Conservation (phyloP, 495 filamentous ascomycete genomes). For the Endocarpon pusillum region DNA sequence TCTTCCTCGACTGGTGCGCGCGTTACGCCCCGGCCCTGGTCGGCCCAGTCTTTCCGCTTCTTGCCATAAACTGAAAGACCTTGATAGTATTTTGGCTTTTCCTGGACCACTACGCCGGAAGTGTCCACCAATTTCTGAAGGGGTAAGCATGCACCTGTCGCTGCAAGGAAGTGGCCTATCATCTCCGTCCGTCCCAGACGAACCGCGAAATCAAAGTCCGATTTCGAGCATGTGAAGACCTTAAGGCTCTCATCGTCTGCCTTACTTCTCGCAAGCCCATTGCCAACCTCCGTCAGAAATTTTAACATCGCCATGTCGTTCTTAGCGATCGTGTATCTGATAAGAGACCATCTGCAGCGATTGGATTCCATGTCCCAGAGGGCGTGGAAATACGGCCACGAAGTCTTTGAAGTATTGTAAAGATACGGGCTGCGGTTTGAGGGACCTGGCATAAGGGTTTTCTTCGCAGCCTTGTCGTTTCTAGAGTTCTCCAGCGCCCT, state of each 20-base stretch:
- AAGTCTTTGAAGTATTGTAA: neutral
- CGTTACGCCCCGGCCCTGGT: conserved; percentile 27
- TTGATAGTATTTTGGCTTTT: conserved; percentile 51
- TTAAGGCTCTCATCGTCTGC: conserved; percentile 8
- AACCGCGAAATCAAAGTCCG: conserved; percentile 24
- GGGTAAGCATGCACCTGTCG: conserved; percentile 44
- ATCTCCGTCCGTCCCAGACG: conserved; percentile 23
- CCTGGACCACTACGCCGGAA: conserved; percentile 33
- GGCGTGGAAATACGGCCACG: conserved; percentile 1
- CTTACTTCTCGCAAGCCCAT: conserved; percentile 12
- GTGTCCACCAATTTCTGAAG: conserved; percentile 42
- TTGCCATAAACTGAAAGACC: conserved; percentile 54
- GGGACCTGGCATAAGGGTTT: too few relatives aligned
- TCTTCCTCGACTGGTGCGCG: conserved; percentile 10
- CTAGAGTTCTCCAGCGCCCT: conserved; percentile 2
- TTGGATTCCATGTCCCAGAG: neutral
- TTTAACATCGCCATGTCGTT: conserved; percentile 24
- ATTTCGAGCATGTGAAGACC: conserved; percentile 9
- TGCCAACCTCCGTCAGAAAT: conserved; percentile 26
- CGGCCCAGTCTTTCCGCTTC: conserved; percentile 49
- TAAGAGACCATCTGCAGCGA: conserved; percentile 7
- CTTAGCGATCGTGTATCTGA: conserved; percentile 20
- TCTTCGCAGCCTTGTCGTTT: neutral
- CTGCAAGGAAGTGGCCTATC: conserved; percentile 31
- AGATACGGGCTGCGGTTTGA: neutral